These are phyloP conservation scores for Hymenoscyphus occultus DNA, from an alignment of 2,329 filamentous ascomycete species.

Conservation along the genomic window DNA sequence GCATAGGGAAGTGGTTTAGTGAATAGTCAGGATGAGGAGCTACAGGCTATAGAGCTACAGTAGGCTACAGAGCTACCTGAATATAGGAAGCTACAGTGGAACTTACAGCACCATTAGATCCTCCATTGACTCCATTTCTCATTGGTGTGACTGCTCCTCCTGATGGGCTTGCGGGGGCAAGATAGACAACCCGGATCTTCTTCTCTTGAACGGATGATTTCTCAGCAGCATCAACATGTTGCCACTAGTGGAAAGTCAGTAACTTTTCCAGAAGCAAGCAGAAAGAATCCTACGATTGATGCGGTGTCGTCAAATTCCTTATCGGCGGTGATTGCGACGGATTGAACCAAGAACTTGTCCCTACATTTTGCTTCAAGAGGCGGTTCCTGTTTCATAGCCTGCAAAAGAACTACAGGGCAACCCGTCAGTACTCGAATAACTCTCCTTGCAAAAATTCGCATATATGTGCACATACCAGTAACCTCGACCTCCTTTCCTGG, in stretches of 20 bases:
- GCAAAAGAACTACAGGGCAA: constrained; percentile 70
- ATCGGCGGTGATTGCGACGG: constrained; percentile 76
- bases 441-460: constrained; percentile 5
- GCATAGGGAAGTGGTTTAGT: constrained; percentile 1
- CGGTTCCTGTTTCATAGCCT: constrained; percentile 97
- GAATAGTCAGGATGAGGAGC: not conserved
- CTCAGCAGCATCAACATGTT: constrained; percentile 65
- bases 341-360: constrained; percentile 97
- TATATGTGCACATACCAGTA: constrained; percentile 60
- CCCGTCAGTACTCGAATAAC: constrained; percentile 19
- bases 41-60: not conserved
- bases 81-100: not conserved
- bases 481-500: constrained; percentile 88
- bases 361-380: constrained; percentile 82
- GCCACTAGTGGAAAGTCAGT: constrained; percentile 51
- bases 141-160: constrained; percentile 27
- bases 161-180: constrained; percentile 56
- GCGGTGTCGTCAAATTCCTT: constrained; percentile 80
- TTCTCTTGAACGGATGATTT: constrained; percentile 83
- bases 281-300: constrained; percentile 62
- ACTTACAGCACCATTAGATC: constrained; percentile 27
- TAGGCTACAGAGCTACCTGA: not conserved
- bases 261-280: not conserved
- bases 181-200: constrained; percentile 91
- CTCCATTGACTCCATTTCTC: constrained; percentile 31